phyloP scores from a whole-genome alignment of 192 early-diverging fungal genomes.

The Backusella tarrabulga region DNA sequence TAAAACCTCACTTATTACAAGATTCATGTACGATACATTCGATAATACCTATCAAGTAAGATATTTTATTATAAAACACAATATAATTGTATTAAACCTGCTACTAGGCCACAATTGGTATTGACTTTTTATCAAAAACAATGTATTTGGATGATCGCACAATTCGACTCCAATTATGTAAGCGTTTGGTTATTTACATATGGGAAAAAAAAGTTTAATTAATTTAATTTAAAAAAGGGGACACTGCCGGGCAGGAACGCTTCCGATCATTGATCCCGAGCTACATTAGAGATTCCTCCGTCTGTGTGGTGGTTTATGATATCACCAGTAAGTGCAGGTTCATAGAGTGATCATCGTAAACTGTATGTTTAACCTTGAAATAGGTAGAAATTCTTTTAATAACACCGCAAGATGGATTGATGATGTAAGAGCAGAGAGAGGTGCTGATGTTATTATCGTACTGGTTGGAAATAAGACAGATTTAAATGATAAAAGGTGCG shows the following conservation, averaged over 20 bases:
- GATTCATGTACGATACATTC: slow-evolving; percentile 99
- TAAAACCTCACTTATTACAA: slow-evolving; percentile 98
- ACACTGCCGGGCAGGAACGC: slow-evolving; percentile 98
- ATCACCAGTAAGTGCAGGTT: slow-evolving; percentile 83
- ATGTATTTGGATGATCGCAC: slow-evolving; percentile 99
- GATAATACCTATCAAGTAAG: slow-evolving; percentile 93
- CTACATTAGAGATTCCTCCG: slow-evolving; percentile 98
- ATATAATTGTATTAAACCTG: neutral
- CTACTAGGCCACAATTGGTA: slow-evolving; percentile 92
- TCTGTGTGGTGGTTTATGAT: slow-evolving; percentile 97
- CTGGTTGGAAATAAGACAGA: slow-evolving; percentile 99
- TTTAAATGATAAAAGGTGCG: slow-evolving; percentile 85
- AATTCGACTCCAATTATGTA: slow-evolving; percentile 92
- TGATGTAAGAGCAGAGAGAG: slow-evolving; percentile 97
- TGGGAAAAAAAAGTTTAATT: neutral
- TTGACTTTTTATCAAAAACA: slow-evolving; percentile 97
- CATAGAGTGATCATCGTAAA: slow-evolving; percentile 21
- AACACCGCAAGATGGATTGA: slow-evolving; percentile 99
- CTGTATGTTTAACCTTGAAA: too few species aligned
- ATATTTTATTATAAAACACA: neutral
- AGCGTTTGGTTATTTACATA: neutral
- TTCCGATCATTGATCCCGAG: slow-evolving; percentile 96
- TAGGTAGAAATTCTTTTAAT: slow-evolving; percentile 96
- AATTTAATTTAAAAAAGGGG: slow-evolving; percentile 51
- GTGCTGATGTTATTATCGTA: slow-evolving; percentile 97